These are phyloP conservation scores for Syzygium malaccense DNA, from an alignment of 441 rosid genomes.

Conservation along the genomic window DNA sequence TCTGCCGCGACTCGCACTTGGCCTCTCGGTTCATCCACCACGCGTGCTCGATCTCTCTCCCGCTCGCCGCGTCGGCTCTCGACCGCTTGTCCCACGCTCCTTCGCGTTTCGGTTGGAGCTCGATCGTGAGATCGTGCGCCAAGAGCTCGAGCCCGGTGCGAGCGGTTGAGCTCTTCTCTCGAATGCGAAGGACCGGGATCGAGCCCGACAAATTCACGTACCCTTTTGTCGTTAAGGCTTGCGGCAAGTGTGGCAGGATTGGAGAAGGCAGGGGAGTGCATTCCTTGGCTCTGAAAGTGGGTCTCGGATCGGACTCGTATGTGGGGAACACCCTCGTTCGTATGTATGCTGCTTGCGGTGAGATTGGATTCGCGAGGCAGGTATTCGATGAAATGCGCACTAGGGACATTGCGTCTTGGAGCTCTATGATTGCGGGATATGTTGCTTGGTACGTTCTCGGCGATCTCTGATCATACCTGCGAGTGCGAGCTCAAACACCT, in stretches of 20 bases:
- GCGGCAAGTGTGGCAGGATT: slow-evolving; percentile 11
- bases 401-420: slow-evolving; percentile 25
- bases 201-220: slow-evolving; percentile 15
- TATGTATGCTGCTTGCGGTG: slow-evolving; percentile 16
- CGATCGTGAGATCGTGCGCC: slow-evolving; percentile 11
- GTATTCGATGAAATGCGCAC: slow-evolving; percentile 24
- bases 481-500: neutral
- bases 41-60: slow-evolving; percentile 11
- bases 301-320: slow-evolving; percentile 15
- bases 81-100: slow-evolving; percentile 1
- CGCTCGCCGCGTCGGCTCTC: slow-evolving; percentile 9
- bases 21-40: slow-evolving; percentile 14
- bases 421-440: slow-evolving; percentile 24
- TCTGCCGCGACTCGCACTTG: neutral
- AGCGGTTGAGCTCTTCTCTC: slow-evolving; percentile 11
- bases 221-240: slow-evolving; percentile 23
- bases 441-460: slow-evolving; percentile 13
- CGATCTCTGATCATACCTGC: neutral
- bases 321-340: slow-evolving; percentile 19
- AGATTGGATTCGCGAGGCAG: slow-evolving; percentile 8
- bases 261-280: slow-evolving; percentile 10
- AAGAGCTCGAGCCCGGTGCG: slow-evolving; percentile 7
- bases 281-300: slow-evolving; percentile 9
- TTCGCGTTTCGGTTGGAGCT: slow-evolving; percentile 21
- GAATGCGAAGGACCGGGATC: slow-evolving; percentile 10